A percentile compares a stretch with the other conserved stretches of the same genome.
Evolutionary conservation across 2,329 filamentous ascomycete species (phyloP).

Genomic region (Phoma sp.): DNA sequence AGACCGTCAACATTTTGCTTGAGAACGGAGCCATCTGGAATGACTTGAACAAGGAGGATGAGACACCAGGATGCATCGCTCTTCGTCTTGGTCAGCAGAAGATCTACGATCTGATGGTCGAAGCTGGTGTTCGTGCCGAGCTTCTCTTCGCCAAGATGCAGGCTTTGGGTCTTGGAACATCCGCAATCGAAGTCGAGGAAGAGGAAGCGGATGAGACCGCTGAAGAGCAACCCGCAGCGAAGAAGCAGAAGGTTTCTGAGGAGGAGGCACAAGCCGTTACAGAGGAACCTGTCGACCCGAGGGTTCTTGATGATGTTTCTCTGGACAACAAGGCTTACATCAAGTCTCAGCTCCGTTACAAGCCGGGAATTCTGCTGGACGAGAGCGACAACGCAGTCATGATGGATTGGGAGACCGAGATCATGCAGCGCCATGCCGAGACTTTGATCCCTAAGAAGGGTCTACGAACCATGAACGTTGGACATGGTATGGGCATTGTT

Average conservation of each 20-base stretch:
- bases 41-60: slow-evolving; percentile 46
- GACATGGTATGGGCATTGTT: slow-evolving; percentile 90
- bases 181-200: slow-evolving; percentile 29
- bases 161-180: slow-evolving; percentile 37
- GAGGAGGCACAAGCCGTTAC: slow-evolving; percentile 35
- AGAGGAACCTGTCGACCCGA: slow-evolving; percentile 27
- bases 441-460: slow-evolving; percentile 66
- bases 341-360: slow-evolving; percentile 41
- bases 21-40: slow-evolving; percentile 50
- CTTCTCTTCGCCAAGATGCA: slow-evolving; percentile 44
- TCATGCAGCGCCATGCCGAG: slow-evolving; percentile 80
- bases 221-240: slow-evolving; percentile 37
- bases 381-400: slow-evolving; percentile 82
- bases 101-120: slow-evolving; percentile 46
- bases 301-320: slow-evolving; percentile 42
- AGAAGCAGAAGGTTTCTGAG: slow-evolving; percentile 42
- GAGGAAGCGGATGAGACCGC: slow-evolving; percentile 27
- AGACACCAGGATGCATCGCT: slow-evolving; percentile 48
- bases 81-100: slow-evolving; percentile 41
- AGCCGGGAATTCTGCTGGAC: slow-evolving; percentile 65
- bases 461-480: slow-evolving; percentile 79
- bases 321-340: slow-evolving; percentile 50
- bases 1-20: slow-evolving; percentile 41
- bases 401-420: slow-evolving; percentile 91
- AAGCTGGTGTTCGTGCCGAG: slow-evolving; percentile 46